These are phyloP conservation scores for Metschnikowia lachancei DNA, from an alignment of 805 yeast species.

Conservation along the genomic window DNA sequence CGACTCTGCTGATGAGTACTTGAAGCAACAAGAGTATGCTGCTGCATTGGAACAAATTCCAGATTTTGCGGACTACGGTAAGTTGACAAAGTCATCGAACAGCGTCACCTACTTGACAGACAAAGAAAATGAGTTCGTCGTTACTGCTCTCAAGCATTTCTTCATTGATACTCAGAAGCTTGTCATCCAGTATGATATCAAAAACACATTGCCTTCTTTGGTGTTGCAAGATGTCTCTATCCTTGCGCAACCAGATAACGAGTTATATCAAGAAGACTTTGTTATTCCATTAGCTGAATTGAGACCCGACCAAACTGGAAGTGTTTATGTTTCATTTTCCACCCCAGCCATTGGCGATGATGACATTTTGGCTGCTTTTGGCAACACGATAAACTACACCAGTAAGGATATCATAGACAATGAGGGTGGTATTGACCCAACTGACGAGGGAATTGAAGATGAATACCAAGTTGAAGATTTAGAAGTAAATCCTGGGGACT, in stretches of 20 bases:
- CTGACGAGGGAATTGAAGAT: slow-evolving; percentile 83
- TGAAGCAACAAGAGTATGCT: slow-evolving; percentile 62
- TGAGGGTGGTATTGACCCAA: slow-evolving; percentile 62
- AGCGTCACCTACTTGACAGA: slow-evolving; percentile 72
- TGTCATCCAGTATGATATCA: slow-evolving; percentile 75
- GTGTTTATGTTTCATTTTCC: slow-evolving; percentile 72
- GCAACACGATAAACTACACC: slow-evolving; percentile 67
- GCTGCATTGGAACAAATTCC: slow-evolving; percentile 68
- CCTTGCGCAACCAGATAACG: slow-evolving; percentile 60
- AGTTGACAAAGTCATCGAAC: slow-evolving; percentile 66
- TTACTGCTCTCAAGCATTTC: slow-evolving; percentile 77
- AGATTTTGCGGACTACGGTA: slow-evolving; percentile 72
- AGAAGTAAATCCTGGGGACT: slow-evolving; percentile 76
- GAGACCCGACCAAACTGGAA: slow-evolving; percentile 66
- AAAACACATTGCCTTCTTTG: slow-evolving; percentile 79
- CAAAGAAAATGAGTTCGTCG: slow-evolving; percentile 89
- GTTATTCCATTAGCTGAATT: slow-evolving; percentile 71
- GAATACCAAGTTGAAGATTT: slow-evolving; percentile 88
- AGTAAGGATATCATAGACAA: slow-evolving; percentile 76
- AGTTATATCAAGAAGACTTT: slow-evolving; percentile 62
- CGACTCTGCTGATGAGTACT: slow-evolving; percentile 27
- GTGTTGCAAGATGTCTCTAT: slow-evolving; percentile 76
- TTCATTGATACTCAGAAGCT: slow-evolving; percentile 66
- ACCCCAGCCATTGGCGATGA: slow-evolving; percentile 52
- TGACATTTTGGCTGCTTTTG: slow-evolving; percentile 45